These are phyloP conservation scores for Torulaspora pretoriensis DNA, from an alignment of 1,139 yeast species.

Conservation along the genomic window DNA sequence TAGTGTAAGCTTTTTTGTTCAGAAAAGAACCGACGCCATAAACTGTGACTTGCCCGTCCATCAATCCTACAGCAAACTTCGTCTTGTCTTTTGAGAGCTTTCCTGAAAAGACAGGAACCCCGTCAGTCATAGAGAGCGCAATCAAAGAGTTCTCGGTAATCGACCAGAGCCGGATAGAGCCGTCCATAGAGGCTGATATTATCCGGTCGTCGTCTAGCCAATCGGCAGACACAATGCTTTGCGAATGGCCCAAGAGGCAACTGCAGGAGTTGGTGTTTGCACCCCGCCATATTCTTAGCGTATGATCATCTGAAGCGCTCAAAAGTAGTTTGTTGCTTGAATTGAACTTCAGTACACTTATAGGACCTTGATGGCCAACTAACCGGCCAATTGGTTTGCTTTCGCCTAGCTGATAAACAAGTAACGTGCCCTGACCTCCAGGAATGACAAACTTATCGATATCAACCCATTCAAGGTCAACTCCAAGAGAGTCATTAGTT, in stretches of 20 bases:
- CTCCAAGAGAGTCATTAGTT: conserved; percentile 37
- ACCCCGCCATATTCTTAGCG: conserved; percentile 70
- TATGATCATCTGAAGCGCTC: conserved; percentile 72
- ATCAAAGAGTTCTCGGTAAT: conserved; percentile 42
- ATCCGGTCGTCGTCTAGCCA: conserved; percentile 47
- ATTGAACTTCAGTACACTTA: conserved; percentile 57
- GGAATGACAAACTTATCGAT: conserved; percentile 66
- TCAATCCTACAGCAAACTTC: conserved; percentile 59
- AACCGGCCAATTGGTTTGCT: conserved; percentile 55
- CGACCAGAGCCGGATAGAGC: conserved; percentile 68
- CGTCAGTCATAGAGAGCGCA: conserved; percentile 42
- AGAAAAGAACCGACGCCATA: conserved; percentile 20
- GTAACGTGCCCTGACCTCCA: conserved; percentile 52
- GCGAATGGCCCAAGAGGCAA: conserved; percentile 47
- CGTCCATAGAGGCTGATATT: conserved; percentile 62
- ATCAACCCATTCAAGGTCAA: conserved; percentile 70
- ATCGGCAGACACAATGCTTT: conserved; percentile 51
- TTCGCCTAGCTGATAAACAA: conserved; percentile 54
- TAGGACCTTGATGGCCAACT: conserved; percentile 62
- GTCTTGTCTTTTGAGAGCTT: conserved; percentile 48
- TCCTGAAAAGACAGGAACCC: conserved; percentile 51
- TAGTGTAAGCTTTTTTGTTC: conserved; percentile 3
- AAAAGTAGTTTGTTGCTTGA: conserved; percentile 51
- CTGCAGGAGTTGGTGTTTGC: conserved; percentile 47
- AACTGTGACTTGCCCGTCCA: conserved; percentile 45